These are phyloP conservation scores for Neurospora sp. DNA, from an alignment of 495 filamentous ascomycete genomes.

Conservation along the genomic window DNA sequence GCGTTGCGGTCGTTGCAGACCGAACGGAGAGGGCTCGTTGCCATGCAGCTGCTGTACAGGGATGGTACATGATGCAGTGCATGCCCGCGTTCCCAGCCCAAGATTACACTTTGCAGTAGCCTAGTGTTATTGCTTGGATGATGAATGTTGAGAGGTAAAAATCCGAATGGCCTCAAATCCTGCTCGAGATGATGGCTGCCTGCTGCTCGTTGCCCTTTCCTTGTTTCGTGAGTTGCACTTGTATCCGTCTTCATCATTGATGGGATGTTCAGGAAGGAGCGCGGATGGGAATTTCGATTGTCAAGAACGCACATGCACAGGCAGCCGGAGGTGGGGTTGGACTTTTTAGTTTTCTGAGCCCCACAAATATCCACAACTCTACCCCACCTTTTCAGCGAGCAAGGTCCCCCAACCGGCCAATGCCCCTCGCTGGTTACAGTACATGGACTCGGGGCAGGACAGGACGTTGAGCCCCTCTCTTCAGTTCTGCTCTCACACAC, in stretches of 20 bases:
- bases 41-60: slow-evolving; percentile 3
- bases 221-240: not conserved
- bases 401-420: not conserved
- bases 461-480: not conserved
- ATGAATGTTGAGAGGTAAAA: not conserved
- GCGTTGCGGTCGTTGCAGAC: not conserved
- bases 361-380: not conserved
- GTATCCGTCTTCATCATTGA: not conserved
- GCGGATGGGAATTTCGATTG: not conserved
- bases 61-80: not conserved
- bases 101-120: not conserved
- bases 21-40: not conserved
- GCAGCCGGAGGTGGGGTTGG: not conserved
- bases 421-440: not conserved
- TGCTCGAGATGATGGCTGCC: not conserved
- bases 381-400: not conserved
- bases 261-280: not conserved
- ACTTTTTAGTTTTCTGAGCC: not conserved
- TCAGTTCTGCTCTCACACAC: not conserved
- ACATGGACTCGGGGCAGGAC: not conserved
- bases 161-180: not conserved
- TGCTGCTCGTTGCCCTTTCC: not conserved
- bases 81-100: not conserved
- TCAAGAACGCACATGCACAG: not conserved
- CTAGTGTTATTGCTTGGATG: not conserved